A percentile compares a stretch with the other conserved stretches of the same genome.
Evolutionary conservation across 2,329 filamentous ascomycete species (phyloP).

Genomic region (Orbilia javanica): DNA sequence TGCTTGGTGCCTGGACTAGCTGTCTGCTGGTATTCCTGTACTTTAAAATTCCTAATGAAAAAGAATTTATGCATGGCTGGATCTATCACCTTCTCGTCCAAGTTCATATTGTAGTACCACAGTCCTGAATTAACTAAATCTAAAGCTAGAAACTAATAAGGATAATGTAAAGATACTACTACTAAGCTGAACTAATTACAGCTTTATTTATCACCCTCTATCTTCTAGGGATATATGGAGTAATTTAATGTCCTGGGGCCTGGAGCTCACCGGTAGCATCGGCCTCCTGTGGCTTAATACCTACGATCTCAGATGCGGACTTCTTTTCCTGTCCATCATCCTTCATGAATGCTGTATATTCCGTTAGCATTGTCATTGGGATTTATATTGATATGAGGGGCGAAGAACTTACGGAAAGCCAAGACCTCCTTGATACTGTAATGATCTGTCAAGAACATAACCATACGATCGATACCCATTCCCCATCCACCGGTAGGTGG

Average conservation of each 20-base stretch:
- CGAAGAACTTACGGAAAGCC: slow-evolving; percentile 74
- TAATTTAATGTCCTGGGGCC: slow-evolving; percentile 32
- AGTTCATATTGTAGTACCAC: not conserved
- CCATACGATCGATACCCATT: slow-evolving; percentile 92
- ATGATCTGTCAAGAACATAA: slow-evolving; percentile 96
- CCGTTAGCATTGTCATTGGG: not conserved
- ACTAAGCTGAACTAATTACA: not conserved
- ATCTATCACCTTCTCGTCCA: no score
- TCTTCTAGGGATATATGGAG: not conserved
- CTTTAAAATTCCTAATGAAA: not conserved
- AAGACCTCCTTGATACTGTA: slow-evolving; percentile 97
- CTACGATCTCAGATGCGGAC: slow-evolving; percentile 65
- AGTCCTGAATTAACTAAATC: not conserved
- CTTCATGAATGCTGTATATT: slow-evolving; percentile 82
- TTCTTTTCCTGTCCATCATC: slow-evolving; percentile 74
- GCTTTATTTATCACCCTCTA: not conserved
- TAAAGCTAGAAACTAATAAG: not conserved
- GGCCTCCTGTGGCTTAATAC: slow-evolving; percentile 59
- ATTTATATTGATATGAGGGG: not conserved
- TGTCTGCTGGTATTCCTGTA: not conserved
- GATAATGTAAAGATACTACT: not conserved
- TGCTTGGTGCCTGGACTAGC: no score
- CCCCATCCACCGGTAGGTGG: slow-evolving; percentile 97
- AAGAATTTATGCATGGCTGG: not conserved
- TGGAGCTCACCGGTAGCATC: slow-evolving; percentile 48